Evolutionary conservation across 2,329 filamentous ascomycete species (phyloP), one percentile per base, ranked within the genome.

Genomic region (Aspergillus quadricinctus): DNA sequence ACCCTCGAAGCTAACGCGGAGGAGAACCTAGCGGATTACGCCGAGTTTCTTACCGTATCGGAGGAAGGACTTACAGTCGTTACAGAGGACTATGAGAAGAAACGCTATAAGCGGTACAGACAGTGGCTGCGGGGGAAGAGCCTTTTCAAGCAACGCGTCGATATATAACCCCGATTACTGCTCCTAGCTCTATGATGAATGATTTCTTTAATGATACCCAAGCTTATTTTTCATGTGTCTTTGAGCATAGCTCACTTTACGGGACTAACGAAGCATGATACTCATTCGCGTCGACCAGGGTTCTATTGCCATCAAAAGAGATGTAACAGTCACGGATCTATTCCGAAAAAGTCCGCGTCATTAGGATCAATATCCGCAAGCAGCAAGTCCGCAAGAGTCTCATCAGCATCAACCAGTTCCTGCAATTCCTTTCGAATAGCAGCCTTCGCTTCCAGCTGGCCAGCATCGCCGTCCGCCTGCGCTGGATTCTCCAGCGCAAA

Each of bases 91-190:
- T 82, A 86, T 48, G 82, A 83, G 43, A 97, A 96, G 82, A 97
- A 97, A 81, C 81, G 94, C 64, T 99, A 99, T 74, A 97, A 96
- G 76, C 90, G 92, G 9, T 99, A 99, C 75, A 80, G 88, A 67
- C 95, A 97, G 75, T 99, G 94, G 93, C 79, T 99, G 69, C 83
- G 87, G 60, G 93, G 93, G 19, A 97, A 97, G 78, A 96, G 91
- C 66, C 82, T 97, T 67, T 97, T 97, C 73, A 97, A 97, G 76
- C 92, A 97, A 80, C 85, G 87, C 48, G 79, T 81, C 61, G 79
- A 81, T 67, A 46, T 68, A 14, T 76, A 61, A 69, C 57, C 19
- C 28, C 27, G 25, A 14, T 56, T 41, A 11, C 21, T 56, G 3
- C 52, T 54, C 43, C 4, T 1, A 14, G 8, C 9, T 46, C 21